These are phyloP conservation scores for Aspergillus ustus DNA, from an alignment of 2,329 filamentous ascomycete genomes.

Conservation along the genomic window DNA sequence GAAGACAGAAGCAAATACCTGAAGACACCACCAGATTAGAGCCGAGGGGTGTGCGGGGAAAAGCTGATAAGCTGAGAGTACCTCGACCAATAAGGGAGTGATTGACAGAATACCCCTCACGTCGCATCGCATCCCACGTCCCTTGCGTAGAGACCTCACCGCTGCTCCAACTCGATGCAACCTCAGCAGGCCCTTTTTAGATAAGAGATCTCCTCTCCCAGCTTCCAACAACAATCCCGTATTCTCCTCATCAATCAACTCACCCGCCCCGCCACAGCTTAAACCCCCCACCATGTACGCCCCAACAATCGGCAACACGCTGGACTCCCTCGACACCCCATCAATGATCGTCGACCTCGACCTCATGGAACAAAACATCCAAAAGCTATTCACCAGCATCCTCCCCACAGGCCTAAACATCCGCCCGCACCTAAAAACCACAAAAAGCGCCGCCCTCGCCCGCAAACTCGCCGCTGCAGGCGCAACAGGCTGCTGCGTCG, in stretches of 20 bases:
- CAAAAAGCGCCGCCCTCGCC: slow-evolving; percentile 55
- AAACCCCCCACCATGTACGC: slow-evolving; percentile 37
- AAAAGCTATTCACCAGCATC: slow-evolving; percentile 51
- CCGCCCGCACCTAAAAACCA: slow-evolving; percentile 60
- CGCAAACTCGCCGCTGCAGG: slow-evolving; percentile 51
- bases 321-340: slow-evolving; percentile 57
- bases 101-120: neutral
- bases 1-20: no score
- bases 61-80: no score
- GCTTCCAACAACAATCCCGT: neutral
- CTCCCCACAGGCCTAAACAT: slow-evolving; percentile 52
- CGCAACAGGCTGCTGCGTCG: slow-evolving; percentile 57
- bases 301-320: slow-evolving; percentile 49
- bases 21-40: neutral
- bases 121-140: neutral
- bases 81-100: no score
- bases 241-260: neutral
- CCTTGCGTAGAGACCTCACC: neutral
- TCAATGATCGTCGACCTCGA: slow-evolving; percentile 61
- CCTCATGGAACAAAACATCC: slow-evolving; percentile 57
- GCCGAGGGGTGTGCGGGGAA: no score
- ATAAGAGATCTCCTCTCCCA: neutral
- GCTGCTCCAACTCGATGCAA: neutral
- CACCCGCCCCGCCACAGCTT: neutral
- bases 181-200: neutral